Evolutionary conservation across 2,329 filamentous ascomycete genomes (phyloP).

Genomic region (Trichoderma pleuroti): DNA sequence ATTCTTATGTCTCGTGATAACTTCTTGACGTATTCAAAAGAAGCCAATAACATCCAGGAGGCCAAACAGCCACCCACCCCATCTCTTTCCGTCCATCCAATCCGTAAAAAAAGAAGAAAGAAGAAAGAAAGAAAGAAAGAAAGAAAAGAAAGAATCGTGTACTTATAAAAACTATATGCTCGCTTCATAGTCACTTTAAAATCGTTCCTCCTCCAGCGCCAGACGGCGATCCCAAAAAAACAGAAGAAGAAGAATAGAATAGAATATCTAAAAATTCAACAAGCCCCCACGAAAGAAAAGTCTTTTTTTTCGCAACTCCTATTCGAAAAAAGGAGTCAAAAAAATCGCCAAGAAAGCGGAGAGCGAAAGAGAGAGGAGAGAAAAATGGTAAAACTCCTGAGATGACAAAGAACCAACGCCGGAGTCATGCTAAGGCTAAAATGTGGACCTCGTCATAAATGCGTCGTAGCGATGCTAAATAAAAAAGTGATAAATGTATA

Average conservation of each 20-base stretch:
- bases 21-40: background rate
- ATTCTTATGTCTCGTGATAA: background rate
- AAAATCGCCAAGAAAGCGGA: background rate
- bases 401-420: constrained; percentile 15
- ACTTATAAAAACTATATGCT: background rate
- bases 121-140: no score
- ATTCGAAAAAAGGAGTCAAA: background rate
- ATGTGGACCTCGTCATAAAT: constrained; percentile 17
- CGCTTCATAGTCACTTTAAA: background rate
- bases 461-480: constrained; percentile 19
- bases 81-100: background rate
- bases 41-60: background rate
- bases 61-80: background rate
- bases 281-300: background rate
- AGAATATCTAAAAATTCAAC: background rate
- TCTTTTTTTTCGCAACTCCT: background rate
- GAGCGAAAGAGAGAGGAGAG: background rate
- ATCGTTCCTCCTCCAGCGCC: background rate
- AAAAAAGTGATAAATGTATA: constrained; percentile 7
- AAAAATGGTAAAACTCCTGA: background rate
- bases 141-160: background rate
- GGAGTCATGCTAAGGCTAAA: constrained; percentile 17
- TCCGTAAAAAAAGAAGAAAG: background rate
- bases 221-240: background rate
- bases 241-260: background rate